Conservation (phyloP, 805 yeast species). For the Cyberlindnera mrakii region DNA sequence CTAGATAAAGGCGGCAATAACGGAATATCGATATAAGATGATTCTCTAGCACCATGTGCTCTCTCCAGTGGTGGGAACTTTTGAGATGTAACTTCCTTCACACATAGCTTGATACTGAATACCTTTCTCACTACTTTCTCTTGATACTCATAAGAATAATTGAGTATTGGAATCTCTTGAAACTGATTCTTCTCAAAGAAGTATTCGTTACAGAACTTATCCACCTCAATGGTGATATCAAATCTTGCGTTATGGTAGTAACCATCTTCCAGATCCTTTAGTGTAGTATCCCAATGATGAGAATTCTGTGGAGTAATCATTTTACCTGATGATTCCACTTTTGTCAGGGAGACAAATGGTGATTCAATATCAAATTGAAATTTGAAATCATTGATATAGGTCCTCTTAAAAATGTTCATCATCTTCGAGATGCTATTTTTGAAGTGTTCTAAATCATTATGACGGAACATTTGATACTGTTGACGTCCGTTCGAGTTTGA, state of each 20-base stretch:
- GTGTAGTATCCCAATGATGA: slow-evolving; percentile 4
- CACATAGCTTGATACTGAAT: slow-evolving; percentile 6
- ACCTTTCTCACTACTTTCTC: slow-evolving; percentile 1
- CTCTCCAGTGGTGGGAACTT: not conserved
- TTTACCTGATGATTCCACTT: slow-evolving; percentile 4
- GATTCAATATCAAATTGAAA: slow-evolving; percentile 6
- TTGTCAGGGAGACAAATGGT: slow-evolving; percentile 3
- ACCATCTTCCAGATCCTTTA: slow-evolving; percentile 20
- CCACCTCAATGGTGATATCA: slow-evolving; percentile 12
- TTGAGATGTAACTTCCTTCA: not conserved
- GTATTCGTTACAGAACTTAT: not conserved
- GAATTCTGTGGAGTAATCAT: not conserved
- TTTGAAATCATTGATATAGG: slow-evolving; percentile 6
- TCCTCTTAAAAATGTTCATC: slow-evolving; percentile 9
- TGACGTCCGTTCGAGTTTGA: slow-evolving; percentile 3
- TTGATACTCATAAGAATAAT: slow-evolving; percentile 1
- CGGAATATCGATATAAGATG: slow-evolving; percentile 22
- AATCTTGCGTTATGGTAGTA: slow-evolving; percentile 13
- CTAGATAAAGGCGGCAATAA: slow-evolving; percentile 30
- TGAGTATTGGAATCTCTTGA: slow-evolving; percentile 13
- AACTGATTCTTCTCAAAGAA: slow-evolving; percentile 5
- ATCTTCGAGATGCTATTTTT: slow-evolving; percentile 8
- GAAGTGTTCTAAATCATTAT: slow-evolving; percentile 3
- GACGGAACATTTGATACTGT: slow-evolving; percentile 9
- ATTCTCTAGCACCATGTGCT: not conserved